phyloP scores from a whole-genome alignment of 805 yeast species.

The Brettanomyces nanus region DNA sequence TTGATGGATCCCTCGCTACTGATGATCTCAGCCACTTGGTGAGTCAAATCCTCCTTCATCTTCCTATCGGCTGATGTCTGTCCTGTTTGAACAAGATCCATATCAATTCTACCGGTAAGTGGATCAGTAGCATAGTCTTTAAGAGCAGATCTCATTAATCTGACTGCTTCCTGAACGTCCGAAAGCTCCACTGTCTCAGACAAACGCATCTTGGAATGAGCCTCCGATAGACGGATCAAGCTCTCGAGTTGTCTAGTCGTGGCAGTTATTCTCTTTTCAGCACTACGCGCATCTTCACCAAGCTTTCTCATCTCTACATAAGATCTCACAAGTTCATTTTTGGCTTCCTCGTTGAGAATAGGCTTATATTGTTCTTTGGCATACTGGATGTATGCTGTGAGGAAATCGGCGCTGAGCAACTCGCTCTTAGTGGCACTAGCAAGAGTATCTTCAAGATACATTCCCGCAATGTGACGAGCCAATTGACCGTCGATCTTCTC shows the following conservation, averaged over 20 bases:
- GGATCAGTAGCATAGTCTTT: constrained; percentile 99
- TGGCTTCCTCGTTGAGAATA: constrained; percentile 70
- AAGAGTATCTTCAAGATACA: constrained; percentile 86
- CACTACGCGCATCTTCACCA: constrained; percentile 82
- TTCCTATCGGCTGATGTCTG: constrained; percentile 81
- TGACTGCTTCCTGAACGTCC: constrained; percentile 90
- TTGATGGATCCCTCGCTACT: constrained; percentile 43
- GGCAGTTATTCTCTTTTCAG: constrained; percentile 92
- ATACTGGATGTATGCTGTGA: constrained; percentile 84
- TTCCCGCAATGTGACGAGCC: constrained; percentile 82
- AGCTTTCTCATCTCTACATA: constrained; percentile 91
- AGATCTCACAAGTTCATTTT: constrained; percentile 72
- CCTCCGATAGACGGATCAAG: constrained; percentile 90
- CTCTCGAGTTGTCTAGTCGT: constrained; percentile 96
- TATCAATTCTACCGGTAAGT: constrained; percentile 89
- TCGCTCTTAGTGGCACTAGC: constrained; percentile 60
- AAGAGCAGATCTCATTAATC: constrained; percentile 87
- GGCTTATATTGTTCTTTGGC: constrained; percentile 86
- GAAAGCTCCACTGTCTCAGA: constrained; percentile 58
- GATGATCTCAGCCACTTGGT: constrained; percentile 48
- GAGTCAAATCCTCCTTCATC: constrained; percentile 61
- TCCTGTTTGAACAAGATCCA: constrained; percentile 96
- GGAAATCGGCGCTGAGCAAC: constrained; percentile 76
- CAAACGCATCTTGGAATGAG: constrained; percentile 94
- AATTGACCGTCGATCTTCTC: constrained; percentile 75